Base-by-base conservation (phyloP, 106 monocot species). In the Dactylorhiza incarnata region DNA sequence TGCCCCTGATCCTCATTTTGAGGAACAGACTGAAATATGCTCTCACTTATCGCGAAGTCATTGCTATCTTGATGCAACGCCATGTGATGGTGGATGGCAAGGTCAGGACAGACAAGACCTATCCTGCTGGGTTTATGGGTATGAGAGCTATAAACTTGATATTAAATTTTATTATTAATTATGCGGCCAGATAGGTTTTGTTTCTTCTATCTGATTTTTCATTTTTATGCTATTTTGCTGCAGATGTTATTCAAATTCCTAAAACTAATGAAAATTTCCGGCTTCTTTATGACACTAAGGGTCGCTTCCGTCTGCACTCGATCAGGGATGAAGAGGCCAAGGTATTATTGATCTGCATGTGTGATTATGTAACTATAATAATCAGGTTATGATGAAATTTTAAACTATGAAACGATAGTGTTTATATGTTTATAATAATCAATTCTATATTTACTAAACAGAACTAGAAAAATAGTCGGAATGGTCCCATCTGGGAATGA, bases 111-210 rank as follows among this genome's bases (percentile, higher is more conserved):
- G 94, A 94, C 76, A 90, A 94, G 88, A 94, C 90, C 49, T 94
- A 91, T 66, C 94, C 94, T 29, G 88, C 91, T 78, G 94, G 94
- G 68, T 94, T 94, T 75, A 94, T 94, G 94, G 94, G 94, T 94
- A 91, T 82, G 86, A 47, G 53, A 23, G 43, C 1, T 5, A 26
- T 5, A 11, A 68, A 24, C 54, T 54, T 19, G 17, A 13, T 65
- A 9, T 3, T 9, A 29, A 7, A 26, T 17, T 46, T n/a, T 69
- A 45, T 7, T 69, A 2, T 37, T 37, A 37, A 69, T 69, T 17
- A 69, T 44, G 69, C 69, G 6, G 17, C 16, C 11, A 44, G 11
- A 45, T 69, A 43, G 29, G 23, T 62, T 62, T 22, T 20, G 29
- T 44, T 37, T 29, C 7, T 69, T 46, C 5, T 72, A 49, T 44